A percentile compares a stretch with the other conserved stretches of the same genome.
Conservation (phyloP, 2,329 filamentous ascomycete species). For the Endocalyx cinctus region DNA sequence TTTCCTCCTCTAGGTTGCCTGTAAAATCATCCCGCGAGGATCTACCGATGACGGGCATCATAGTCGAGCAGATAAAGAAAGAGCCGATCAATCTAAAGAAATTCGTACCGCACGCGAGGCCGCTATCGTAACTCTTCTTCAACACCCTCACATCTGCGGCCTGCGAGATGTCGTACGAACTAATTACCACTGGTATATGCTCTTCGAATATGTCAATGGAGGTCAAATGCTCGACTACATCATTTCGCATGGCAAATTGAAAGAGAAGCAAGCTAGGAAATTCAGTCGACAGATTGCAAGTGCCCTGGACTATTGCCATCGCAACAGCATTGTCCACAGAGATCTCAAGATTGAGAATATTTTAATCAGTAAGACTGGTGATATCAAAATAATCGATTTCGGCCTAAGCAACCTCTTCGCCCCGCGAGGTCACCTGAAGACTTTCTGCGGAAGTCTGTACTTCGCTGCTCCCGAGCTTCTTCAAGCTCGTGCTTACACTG, state of each 20-base stretch:
- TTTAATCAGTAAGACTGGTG: slow-evolving; percentile 95
- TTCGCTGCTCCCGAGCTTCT: slow-evolving; percentile 94
- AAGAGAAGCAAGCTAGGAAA: slow-evolving; percentile 97
- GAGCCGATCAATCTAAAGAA: slow-evolving; percentile 94
- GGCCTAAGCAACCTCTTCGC: slow-evolving; percentile 94
- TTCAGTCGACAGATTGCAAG: slow-evolving; percentile 97
- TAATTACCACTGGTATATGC: slow-evolving; percentile 99
- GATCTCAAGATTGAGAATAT: slow-evolving; percentile 99
- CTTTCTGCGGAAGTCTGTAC: slow-evolving; percentile 95
- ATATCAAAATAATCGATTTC: slow-evolving; percentile 99
- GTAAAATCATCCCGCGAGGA: slow-evolving; percentile 93
- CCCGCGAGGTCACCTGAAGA: slow-evolving; percentile 80
- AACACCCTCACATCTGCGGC: slow-evolving; percentile 93
- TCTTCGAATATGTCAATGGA: slow-evolving; percentile 98
- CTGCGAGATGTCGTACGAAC: slow-evolving; percentile 94
- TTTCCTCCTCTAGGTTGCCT: slow-evolving; percentile 63
- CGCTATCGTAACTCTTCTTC: slow-evolving; percentile 89
- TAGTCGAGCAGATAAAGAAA: slow-evolving; percentile 69
- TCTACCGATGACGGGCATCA: slow-evolving; percentile 81
- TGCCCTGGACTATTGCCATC: slow-evolving; percentile 93
- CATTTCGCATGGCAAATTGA: slow-evolving; percentile 93
- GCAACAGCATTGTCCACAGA: slow-evolving; percentile 96
- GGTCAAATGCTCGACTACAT: slow-evolving; percentile 99
- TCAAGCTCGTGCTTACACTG: slow-evolving; percentile 90
- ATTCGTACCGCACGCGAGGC: slow-evolving; percentile 92